Evolutionary conservation across 805 yeast species (phyloP), one percentile per base, ranked within the genome.

Genomic region (Hemisphaericaspora nanyangensis): DNA sequence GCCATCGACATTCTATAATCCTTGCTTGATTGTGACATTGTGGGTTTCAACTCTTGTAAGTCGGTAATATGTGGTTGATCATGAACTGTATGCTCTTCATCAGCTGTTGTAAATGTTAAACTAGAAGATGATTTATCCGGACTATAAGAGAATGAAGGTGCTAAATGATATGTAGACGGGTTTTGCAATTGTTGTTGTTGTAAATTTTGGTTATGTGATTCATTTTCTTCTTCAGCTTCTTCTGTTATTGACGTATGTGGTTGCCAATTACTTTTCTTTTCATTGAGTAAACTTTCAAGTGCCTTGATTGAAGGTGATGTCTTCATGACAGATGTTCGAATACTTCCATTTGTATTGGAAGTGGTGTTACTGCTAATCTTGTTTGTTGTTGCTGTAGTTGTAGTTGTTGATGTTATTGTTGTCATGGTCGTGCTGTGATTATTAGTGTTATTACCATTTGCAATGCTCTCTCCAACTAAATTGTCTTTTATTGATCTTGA

Each of bases 251-350:
- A 17, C 56, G 58, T 36, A 16, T 12, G 26, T 4, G 11, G 8
- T 17, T 22, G 18, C 38, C 31, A 29, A 7, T 24, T 30, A 17
- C 34, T 36, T 12, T 31, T 39, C 36, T 47, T 54, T 36, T 54
- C 58, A 25, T 49, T 48, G 25, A 68, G 53, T 16, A 61, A 62
- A 32, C 43, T 47, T 44, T 68, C 73, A 41, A 68, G 54, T 11
- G 72, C 71, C 45, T 62, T 61, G 52, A 68, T 61, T 6, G 69
- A 62, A 5, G 72, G 74, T 22, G 71, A 63, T 20, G 50, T 51
- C 39, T 57, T 58, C 66, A 68, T 67, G 45, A 59, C 53, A 26
- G 51, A 45, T 8, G 71, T 56, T 27, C 39, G 34, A 7, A 17
- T 19, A 15, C 13, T 46, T 11, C 25, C 19, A 20, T 18, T 12